Base-by-base conservation (phyloP, 495 filamentous ascomycete species). In the Penicillium maclennaniae region DNA sequence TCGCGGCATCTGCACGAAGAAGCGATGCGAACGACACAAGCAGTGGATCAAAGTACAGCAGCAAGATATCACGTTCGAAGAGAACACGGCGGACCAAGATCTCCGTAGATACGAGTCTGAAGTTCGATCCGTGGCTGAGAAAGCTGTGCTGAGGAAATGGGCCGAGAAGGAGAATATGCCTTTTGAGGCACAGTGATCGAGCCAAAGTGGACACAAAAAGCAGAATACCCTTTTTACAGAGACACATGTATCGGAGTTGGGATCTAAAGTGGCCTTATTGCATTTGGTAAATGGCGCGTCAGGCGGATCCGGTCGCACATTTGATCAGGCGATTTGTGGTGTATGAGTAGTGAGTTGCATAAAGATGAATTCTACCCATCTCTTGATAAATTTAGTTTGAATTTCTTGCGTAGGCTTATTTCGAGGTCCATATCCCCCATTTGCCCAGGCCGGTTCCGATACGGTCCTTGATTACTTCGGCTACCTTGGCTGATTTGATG, bases 31-130 rank as follows among this genome's bases (percentile, higher is more conserved):
- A 55, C 54, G 77, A 47, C 78, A 81, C 51, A 74, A 74, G 44
- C 70, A 76, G 38, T 81, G 78, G 78, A 56, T 72, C 40, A 81
- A 78, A 53, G 66, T 78, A 9, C 74, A 79, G 46, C 75, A 79
- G 54, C 74, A 79, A 37, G 77, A 81, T 20, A 70, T 70, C 25
- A 45, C 64, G 16, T 80, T 81, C 28, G 77, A 79, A 49, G 69
- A 75, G 54, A 63, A 66, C 16, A 71, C 72, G 10, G 65, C 73
- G 12, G 54, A 63, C 40, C 59, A 68, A 48, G 75, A 72, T 41
- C 70, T 79, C 45, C 51, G 46, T 26, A 66, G 59, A 51, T 74
- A 70, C 50, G 76, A 79, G 56, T 62, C 66, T 28, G 74, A 81
- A 50, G 76, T 76, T 43, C 70, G 69, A 28, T 68, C 68, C 1